Evolutionary conservation across 2,329 filamentous ascomycete species (phyloP).

Genomic region (Cryoendolithus antarcticus): DNA sequence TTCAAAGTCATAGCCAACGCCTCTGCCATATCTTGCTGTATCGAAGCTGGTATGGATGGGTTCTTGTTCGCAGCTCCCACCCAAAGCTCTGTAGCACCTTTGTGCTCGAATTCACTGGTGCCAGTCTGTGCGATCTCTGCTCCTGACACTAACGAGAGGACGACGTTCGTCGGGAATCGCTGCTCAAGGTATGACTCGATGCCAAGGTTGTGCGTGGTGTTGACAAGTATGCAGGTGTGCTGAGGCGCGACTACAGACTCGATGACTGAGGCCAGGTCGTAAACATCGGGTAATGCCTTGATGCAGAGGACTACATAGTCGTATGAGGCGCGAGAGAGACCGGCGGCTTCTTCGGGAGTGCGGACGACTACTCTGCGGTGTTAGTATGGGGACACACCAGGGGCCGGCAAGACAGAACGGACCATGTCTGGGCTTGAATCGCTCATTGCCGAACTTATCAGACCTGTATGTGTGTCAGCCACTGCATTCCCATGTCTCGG

Average conservation of each 20-base stretch:
- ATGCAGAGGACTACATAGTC: conserved; percentile 97
- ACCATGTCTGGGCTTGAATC: conserved; percentile 95
- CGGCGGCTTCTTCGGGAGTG: conserved; percentile 79
- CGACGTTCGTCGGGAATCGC: conserved; percentile 90
- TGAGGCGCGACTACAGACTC: conserved; percentile 95
- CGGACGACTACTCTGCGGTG: conserved; percentile 59
- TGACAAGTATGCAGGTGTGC: conserved; percentile 94
- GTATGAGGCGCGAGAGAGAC: conserved; percentile 65
- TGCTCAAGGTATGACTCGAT: conserved; percentile 88
- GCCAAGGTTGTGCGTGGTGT: conserved; percentile 88
- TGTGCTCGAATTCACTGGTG: conserved; percentile 92
- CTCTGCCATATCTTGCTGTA: conserved; percentile 94
- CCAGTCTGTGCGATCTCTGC: conserved; percentile 81
- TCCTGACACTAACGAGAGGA: conserved; percentile 86
- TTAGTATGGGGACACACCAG: no score
- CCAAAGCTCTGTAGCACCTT: conserved; percentile 81
- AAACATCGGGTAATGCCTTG: conserved; percentile 92
- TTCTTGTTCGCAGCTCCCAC: conserved; percentile 85
- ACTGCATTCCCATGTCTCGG: not conserved
- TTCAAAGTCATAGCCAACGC: conserved; percentile 86
- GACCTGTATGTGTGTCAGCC: conserved; percentile 48
- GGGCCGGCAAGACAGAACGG: conserved; percentile 26
- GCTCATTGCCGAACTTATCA: conserved; percentile 79
- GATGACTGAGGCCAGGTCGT: conserved; percentile 91
- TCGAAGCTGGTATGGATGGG: conserved; percentile 63